phyloP scores from a whole-genome alignment of 2,329 filamentous ascomycete species.

The Colletotrichum lindemuthianum region DNA sequence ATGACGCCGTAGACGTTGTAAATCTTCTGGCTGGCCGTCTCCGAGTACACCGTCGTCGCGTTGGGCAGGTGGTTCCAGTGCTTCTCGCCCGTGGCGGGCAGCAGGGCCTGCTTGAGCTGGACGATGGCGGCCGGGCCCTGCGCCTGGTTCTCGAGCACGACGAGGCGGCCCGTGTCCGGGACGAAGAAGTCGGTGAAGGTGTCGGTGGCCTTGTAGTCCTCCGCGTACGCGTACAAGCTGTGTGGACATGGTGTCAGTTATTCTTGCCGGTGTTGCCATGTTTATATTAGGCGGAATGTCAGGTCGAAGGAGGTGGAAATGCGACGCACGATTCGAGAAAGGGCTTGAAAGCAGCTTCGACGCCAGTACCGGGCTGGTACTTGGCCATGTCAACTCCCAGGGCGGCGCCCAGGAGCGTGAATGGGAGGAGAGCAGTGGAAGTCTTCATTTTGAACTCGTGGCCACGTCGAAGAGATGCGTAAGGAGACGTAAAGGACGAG shows the following conservation, averaged over 20 bases:
- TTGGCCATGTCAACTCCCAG: conserved; percentile 20
- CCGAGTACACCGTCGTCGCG: conserved; percentile 18
- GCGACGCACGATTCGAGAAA: conserved; percentile 16
- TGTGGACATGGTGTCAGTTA: background rate
- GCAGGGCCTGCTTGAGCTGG: conserved; percentile 21
- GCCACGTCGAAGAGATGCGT: background rate
- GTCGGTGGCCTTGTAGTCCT: conserved; percentile 19
- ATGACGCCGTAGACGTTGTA: conserved; percentile 21
- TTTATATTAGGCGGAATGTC: background rate
- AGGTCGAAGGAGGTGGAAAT: background rate
- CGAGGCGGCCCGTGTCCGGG: conserved; percentile 10
- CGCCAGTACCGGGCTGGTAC: background rate
- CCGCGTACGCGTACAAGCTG: conserved; percentile 21
- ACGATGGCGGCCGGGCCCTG: conserved; percentile 4
- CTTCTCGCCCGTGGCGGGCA: conserved; percentile 19
- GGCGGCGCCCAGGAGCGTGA: conserved; percentile 12
- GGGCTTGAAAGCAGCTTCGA: conserved; percentile 16
- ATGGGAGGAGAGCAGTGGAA: conserved; percentile 6
- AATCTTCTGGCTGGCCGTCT: conserved; percentile 13
- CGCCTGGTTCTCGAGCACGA: conserved; percentile 20
- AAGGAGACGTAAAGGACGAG: background rate
- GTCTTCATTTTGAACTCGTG: conserved; percentile 7
- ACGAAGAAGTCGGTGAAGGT: conserved; percentile 28
- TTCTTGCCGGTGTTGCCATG: background rate
- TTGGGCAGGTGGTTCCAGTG: conserved; percentile 29